Evolutionary conservation across 257 asterid genomes (phyloP).

Genomic region (Anisodus acutangulus): DNA sequence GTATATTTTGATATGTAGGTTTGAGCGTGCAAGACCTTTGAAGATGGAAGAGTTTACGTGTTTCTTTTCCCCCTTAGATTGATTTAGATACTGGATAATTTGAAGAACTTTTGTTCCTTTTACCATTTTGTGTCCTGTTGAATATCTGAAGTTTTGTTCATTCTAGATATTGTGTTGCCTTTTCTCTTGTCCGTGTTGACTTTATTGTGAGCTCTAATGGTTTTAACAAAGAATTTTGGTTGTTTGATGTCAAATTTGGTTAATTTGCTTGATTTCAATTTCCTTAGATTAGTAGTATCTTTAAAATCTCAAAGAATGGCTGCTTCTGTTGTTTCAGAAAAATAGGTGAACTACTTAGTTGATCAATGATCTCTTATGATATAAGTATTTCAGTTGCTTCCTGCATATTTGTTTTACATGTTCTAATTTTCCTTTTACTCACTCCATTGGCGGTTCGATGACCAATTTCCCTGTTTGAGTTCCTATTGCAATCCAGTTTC

Average conservation of each 20-base stretch:
- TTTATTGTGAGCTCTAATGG: neutral
- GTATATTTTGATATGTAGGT: slow-evolving; percentile 32
- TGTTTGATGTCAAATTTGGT: neutral
- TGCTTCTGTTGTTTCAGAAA: neutral
- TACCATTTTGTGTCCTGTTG: neutral
- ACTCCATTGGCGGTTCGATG: no score
- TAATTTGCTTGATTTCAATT: neutral
- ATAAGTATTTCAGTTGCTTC: neutral
- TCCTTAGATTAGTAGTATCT: neutral
- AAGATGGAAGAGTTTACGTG: neutral
- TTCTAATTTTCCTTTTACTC: no score
- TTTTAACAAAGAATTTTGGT: neutral
- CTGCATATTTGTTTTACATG: no score
- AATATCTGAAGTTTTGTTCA: neutral
- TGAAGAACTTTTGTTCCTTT: neutral
- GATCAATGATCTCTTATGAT: neutral
- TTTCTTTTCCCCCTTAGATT: neutral
- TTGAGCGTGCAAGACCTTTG: slow-evolving; percentile 48
- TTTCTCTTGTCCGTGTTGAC: neutral
- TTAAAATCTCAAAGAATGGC: neutral
- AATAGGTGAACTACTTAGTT: neutral
- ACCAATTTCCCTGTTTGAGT: no score
- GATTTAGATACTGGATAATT: neutral
- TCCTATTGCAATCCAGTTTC: no score
- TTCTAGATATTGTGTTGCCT: neutral